Percentiles rank a stretch among this genome's conserved stretches.
Evolutionary conservation across 768 basidiomycete species (phyloP).

Genomic region (Kwoniella mangroviensis): DNA sequence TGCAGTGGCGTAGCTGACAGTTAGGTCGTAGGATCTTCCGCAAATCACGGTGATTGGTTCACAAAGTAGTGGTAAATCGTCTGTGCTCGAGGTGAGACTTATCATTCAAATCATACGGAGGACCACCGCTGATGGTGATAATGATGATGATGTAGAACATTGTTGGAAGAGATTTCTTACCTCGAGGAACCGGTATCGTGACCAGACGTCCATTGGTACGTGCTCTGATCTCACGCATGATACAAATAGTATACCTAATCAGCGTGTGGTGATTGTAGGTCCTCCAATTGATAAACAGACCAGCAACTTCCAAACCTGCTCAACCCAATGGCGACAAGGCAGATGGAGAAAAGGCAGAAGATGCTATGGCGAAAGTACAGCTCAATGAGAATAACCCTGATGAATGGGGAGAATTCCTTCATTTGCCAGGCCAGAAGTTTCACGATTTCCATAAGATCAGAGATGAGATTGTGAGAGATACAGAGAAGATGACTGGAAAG

Average conservation of each 20-base stretch:
- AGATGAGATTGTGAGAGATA: conserved; percentile 93
- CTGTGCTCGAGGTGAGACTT: conserved; percentile 59
- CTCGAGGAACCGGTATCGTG: conserved; percentile 98
- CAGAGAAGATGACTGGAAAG: conserved; percentile 96
- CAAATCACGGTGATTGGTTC: conserved; percentile 62
- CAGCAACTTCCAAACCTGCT: conserved; percentile 60
- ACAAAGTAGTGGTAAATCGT: conserved; percentile 60
- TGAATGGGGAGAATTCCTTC: conserved; percentile 99
- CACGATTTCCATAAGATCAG: conserved; percentile 96
- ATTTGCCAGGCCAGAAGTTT: conserved; percentile 93
- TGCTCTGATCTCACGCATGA: not conserved
- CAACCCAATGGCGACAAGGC: conserved; percentile 38
- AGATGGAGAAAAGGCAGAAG: conserved; percentile 53
- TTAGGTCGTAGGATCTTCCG: conserved; percentile 56
- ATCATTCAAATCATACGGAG: too few species aligned
- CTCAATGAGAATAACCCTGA: conserved; percentile 78
- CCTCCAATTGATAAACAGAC: conserved; percentile 90
- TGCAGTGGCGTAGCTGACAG: conserved; percentile 1
- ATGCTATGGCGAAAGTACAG: conserved; percentile 64
- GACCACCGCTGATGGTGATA: too few species aligned
- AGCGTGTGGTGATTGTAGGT: conserved; percentile 62
- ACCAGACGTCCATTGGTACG: conserved; percentile 91
- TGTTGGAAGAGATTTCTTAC: conserved; percentile 96
- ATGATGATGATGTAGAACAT: conserved; percentile 70
- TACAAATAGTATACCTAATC: not conserved